Base-by-base conservation (phyloP, 2,329 filamentous ascomycete species). In the Malbranchea cinnamomea region DNA sequence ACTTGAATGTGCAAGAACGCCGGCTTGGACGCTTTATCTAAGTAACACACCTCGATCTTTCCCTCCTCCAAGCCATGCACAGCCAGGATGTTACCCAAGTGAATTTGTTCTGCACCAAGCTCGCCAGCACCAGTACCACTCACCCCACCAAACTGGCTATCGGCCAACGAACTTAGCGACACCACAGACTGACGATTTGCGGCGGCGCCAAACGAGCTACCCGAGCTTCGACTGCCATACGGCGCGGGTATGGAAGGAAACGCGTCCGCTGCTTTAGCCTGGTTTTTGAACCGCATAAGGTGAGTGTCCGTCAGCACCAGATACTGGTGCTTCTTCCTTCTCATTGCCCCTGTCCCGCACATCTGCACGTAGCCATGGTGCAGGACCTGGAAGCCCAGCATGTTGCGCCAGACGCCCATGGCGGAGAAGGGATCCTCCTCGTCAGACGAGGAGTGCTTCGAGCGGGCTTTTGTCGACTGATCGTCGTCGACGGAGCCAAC, bases 271-370 rank as follows among this genome's bases (percentile, higher is more conserved):
- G 76, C 76, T 47, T 75, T 75, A 25, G 60, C 55, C 41, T 78
- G 71, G 43, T 59, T 76, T 50, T 79, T 78, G 57, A 76, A 79
- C 8, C 75, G 65, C 32, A 79, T 54, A 32, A 81, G 54, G 48
- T 79, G 71, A 4, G 65, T 68, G 39, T 79, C 75, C 5, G 74
- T 81, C 39, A 81, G 57, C 9, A 80, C 76, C 32, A 81, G 56
- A 43, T 77, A 81, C 48, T 80, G 74, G 51, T 74, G 78, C 54
- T 77, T 78, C 55, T 78, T 78, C 47, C 74, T 62, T 53, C 79
- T 77, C 63, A 80, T 70, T 36, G 70, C 68, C 33, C 68, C 74
- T 28, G 71, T 72, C n/a, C n/a, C n/a, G n/a, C n/a, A n/a, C 8
- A 71, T 78, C 51, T 80, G 74, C 10, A 79, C 70, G 46, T 78